Evolutionary conservation across 2,329 filamentous ascomycete genomes (phyloP).

Genomic region (Fusarium tuaranense): DNA sequence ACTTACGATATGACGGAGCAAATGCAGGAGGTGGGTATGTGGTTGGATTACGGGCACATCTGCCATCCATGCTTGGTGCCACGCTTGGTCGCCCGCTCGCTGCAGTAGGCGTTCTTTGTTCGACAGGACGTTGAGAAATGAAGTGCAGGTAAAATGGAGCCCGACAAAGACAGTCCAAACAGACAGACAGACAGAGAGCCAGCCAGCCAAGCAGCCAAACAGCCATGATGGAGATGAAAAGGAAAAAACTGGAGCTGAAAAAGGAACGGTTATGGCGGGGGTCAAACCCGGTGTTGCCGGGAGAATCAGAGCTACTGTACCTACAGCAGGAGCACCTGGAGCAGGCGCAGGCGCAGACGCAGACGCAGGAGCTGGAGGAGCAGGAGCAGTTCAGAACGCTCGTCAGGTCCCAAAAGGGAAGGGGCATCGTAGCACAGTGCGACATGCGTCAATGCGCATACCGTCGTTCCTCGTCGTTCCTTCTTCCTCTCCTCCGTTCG

Average conservation of each 20-base stretch:
- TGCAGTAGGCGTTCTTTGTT: conserved; percentile 6
- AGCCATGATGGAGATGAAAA: neutral
- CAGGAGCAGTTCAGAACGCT: neutral
- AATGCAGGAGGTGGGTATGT: conserved; percentile 23
- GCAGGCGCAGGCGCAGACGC: too few species aligned
- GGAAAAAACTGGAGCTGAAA: neutral
- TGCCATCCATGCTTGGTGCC: neutral
- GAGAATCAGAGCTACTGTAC: neutral
- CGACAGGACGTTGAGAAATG: conserved; percentile 20
- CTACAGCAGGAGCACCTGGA: neutral
- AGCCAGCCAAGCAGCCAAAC: neutral
- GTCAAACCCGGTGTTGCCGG: neutral
- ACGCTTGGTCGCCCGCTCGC: neutral
- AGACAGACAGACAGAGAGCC: neutral
- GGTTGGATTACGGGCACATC: conserved; percentile 13
- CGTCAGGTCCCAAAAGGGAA: neutral
- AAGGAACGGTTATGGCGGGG: neutral
- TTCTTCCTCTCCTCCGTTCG: neutral
- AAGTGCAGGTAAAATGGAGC: conserved; percentile 12
- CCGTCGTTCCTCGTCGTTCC: neutral
- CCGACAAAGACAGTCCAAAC: neutral
- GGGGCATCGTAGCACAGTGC: neutral
- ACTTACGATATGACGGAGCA: conserved; percentile 20
- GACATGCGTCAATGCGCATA: neutral
- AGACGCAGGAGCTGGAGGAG: neutral